These are phyloP conservation scores for Didymella arachidicola DNA, from an alignment of 2,329 filamentous ascomycete genomes.

Conservation along the genomic window DNA sequence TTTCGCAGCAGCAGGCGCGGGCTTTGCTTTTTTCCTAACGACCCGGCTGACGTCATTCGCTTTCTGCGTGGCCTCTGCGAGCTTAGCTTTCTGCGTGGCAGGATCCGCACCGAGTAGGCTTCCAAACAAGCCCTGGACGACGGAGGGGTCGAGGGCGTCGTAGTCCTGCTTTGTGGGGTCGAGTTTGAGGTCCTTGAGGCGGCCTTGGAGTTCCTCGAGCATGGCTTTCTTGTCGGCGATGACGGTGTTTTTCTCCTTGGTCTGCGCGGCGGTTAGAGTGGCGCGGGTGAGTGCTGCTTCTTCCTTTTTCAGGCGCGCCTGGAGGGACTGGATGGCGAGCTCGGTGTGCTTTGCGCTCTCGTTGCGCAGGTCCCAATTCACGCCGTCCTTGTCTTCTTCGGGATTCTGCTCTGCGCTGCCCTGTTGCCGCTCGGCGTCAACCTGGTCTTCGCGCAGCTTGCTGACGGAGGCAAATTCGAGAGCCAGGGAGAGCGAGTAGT, in stretches of 20 bases:
- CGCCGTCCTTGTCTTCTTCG: constrained; percentile 56
- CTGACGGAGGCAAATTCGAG: constrained; percentile 91
- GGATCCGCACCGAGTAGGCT: constrained; percentile 69
- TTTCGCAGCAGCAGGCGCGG: constrained; percentile 21
- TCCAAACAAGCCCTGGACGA: constrained; percentile 69
- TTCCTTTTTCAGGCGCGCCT: constrained; percentile 73
- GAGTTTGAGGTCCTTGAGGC: constrained; percentile 73
- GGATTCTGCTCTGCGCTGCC: constrained; percentile 38
- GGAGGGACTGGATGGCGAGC: constrained; percentile 75
- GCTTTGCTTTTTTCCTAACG: constrained; percentile 73
- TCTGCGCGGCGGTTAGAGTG: constrained; percentile 62
- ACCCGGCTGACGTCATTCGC: constrained; percentile 78
- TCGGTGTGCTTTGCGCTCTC: constrained; percentile 77
- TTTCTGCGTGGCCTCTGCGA: constrained; percentile 75
- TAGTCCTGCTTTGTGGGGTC: constrained; percentile 58
- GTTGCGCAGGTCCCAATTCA: constrained; percentile 74
- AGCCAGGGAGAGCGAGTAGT: constrained; percentile 95
- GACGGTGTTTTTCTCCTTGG: constrained; percentile 66
- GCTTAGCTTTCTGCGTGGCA: constrained; percentile 66
- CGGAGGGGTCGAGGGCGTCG: constrained; percentile 54
- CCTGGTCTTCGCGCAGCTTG: constrained; percentile 62
- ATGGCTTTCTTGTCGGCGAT: constrained; percentile 80
- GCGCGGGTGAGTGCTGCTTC: constrained; percentile 66
- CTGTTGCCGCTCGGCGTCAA: constrained; percentile 47
- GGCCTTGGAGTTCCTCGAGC: constrained; percentile 71